These are phyloP conservation scores for Pythium grandisporangium DNA, from an alignment of 352 stramenopile genomes.

Conservation along the genomic window DNA sequence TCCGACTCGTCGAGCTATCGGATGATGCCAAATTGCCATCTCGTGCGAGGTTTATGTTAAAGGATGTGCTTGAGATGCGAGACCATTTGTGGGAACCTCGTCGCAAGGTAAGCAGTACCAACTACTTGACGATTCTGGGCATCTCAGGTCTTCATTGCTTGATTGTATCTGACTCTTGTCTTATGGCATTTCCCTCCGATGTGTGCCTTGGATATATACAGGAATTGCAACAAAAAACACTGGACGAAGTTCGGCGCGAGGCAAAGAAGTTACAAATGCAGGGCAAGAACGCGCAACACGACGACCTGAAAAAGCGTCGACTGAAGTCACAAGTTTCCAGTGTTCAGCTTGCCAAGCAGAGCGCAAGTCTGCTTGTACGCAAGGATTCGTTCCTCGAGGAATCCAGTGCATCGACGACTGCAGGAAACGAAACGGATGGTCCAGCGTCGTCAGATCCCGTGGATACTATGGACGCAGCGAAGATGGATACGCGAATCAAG, in stretches of 20 bases:
- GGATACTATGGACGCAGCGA: conserved; percentile 13
- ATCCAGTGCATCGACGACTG: neutral
- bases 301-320: conserved; percentile 59
- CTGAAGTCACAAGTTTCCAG: conserved; percentile 76
- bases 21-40: conserved; percentile 64
- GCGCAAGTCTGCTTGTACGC: conserved; percentile 63
- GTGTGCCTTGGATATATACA: no score
- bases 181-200: no score
- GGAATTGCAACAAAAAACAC: conserved; percentile 83
- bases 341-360: conserved; percentile 69
- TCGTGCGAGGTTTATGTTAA: conserved; percentile 70
- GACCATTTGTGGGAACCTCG: conserved; percentile 84
- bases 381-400: conserved; percentile 17
- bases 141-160: no score
- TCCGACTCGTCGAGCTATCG: conserved; percentile 77
- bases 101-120: conserved; percentile 65
- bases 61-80: conserved; percentile 77
- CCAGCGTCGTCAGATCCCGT: no score
- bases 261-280: conserved; percentile 76
- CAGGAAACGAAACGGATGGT: neutral
- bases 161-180: no score
- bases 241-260: conserved; percentile 76
- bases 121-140: no score
- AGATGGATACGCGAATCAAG: conserved; percentile 75
- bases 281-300: conserved; percentile 84